Percentiles rank a stretch among this genome's conserved stretches.
These are phyloP conservation scores for Entoloma clypeatum DNA, from an alignment of 1,284 basidiomycete species.

Conservation along the genomic window DNA sequence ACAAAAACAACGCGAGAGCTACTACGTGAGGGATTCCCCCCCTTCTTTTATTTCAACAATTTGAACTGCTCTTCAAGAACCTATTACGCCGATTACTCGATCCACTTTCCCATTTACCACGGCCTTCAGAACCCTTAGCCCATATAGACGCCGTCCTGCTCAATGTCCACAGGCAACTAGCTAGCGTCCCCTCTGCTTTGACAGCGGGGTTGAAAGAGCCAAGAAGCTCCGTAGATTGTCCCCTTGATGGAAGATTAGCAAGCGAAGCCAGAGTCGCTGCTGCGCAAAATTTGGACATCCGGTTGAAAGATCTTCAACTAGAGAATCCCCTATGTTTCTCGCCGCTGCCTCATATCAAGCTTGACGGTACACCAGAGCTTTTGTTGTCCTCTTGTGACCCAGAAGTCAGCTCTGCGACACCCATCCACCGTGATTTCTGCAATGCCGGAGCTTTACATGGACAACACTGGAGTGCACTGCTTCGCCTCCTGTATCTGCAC, in stretches of 20 bases:
- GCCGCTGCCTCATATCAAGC: conserved; percentile 52
- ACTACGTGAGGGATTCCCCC: conserved; percentile 51
- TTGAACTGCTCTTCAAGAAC: conserved; percentile 44
- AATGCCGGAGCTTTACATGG: conserved; percentile 47
- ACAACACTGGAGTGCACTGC: conserved; percentile 59
- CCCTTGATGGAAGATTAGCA: conserved; percentile 50
- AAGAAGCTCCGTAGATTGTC: conserved; percentile 42
- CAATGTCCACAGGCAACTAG: conserved; percentile 53
- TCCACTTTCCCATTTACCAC: conserved; percentile 47
- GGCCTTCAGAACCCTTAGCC: conserved; percentile 41
- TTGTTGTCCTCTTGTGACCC: conserved; percentile 22
- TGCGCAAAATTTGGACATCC: conserved; percentile 49
- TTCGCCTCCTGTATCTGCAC: conserved; percentile 73
- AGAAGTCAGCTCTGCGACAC: conserved; percentile 28
- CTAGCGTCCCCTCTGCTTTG: conserved; percentile 53
- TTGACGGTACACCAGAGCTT: conserved; percentile 38
- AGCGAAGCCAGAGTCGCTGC: conserved; percentile 47
- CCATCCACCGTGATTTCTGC: conserved; percentile 49
- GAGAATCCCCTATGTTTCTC: conserved; percentile 19
- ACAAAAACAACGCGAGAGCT: conserved; percentile 58
- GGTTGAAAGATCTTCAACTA: conserved; percentile 45
- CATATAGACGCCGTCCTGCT: conserved; percentile 47
- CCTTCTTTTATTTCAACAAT: conserved; percentile 1
- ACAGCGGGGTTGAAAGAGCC: conserved; percentile 50
- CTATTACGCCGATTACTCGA: conserved; percentile 60